Base-by-base conservation (phyloP, 306 rosid genomes). In the Prosopis cineraria region DNA sequence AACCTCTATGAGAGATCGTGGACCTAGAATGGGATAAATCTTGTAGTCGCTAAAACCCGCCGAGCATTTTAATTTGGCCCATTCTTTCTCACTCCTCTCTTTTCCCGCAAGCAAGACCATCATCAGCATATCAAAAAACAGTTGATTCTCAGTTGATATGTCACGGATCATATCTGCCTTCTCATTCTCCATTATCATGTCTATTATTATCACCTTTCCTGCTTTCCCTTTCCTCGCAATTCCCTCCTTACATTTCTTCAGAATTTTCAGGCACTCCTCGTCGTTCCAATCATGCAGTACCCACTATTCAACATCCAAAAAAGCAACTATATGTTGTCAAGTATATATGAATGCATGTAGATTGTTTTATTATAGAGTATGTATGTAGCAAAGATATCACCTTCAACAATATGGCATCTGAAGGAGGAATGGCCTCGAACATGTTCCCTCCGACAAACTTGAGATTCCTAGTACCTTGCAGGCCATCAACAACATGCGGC, bases 241-340 rank as follows among this genome's bases (percentile, higher is more conserved):
- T 60, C 85, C 88, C 56, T 81, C 89, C 50, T 70, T 88, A 73
- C 89, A 83, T 70, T 55, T 70, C 78, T 73, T 72, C 30, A 88
- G 76, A 73, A 88, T 82, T 44, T 72, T 78, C 29, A 80, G 55
- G 22, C 90, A 77, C 43, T 85, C 84, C 66, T 83, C 84, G 19
- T 88, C 89, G 11, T 48, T 79, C 92, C 89, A 88, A 73, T 85
- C 82, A 24, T 88, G 91, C 47, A 88, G 39, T 37, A 85, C 66
- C 75, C 83, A n/a, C n/a, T n/a, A n/a, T n/a, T n/a, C n/a, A n/a
- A n/a, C n/a, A 74, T 89, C 85, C n/a, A n/a, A n/a, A n/a, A n/a
- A n/a, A n/a, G n/a, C n/a, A n/a, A n/a, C n/a, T n/a, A n/a, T n/a
- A n/a, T n/a, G n/a, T n/a, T n/a, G n/a, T n/a, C n/a, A n/a, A n/a